Base-by-base conservation (phyloP, 345 rosid genomes). In the Syzygium aqueum region DNA sequence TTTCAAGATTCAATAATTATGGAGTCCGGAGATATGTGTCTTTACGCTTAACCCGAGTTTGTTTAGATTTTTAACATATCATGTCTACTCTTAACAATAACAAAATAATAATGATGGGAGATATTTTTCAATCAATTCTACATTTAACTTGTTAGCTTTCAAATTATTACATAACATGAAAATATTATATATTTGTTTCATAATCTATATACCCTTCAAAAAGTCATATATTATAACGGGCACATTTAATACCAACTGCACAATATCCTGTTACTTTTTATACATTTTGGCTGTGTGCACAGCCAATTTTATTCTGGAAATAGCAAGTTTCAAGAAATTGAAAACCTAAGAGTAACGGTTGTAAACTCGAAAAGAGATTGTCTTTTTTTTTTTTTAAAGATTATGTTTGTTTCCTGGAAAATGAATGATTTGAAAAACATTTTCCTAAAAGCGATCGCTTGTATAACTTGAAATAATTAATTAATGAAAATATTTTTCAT, bases 361-460 rank as follows among this genome's bases (percentile, higher is more conserved):
- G 43, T 40, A 40, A 40, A 40, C 43, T 40, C 43, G 1, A 40
- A 40, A 6, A 2, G 43, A 40, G 4, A 40, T 40, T 40, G 5
- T 40, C 43, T 37, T 37, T 4, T 3, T 37, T 3, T 56, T 7
- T 1, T 53, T 53, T 53, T n/a, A n/a, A n/a, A 19, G 4, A 3
- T 40, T 40, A 40, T 40, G 43, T 40, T 40, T 40, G 43, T 40
- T 40, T 40, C 43, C 43, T 5, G 46, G 1, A 53, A 53, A 9
- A 3, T 2, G 0, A 53, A 21, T 2, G 0, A 53, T 21, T 3
- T 53, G 57, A 7, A 53, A 53, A 8, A 3, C 0, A 53, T 53
- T 53, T 53, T 53, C 22, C 0, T 21, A 53, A 53, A 53, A 53
- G 1, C 6, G 4, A 53, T 23, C 0, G 8, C 9, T 56, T 56